Conservation (phyloP, 768 basidiomycete genomes). For the Tricholoma furcatifolium region DNA sequence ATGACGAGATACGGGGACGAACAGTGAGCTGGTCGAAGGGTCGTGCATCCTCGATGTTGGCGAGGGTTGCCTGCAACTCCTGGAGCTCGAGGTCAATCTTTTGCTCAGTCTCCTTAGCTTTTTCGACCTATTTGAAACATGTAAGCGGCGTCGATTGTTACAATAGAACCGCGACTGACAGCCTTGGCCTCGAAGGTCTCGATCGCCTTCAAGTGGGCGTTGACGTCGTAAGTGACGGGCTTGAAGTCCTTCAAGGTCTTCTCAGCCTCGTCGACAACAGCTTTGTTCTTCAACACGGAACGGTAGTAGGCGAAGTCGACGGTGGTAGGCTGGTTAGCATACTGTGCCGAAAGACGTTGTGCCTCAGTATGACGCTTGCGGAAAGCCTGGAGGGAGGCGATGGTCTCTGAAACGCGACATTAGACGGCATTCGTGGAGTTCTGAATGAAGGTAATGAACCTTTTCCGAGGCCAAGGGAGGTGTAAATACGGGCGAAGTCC, state of each 20-base stretch:
- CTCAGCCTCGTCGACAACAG: slow-evolving; percentile 90
- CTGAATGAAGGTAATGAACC: slow-evolving; percentile 49
- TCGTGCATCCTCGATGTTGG: slow-evolving; percentile 96
- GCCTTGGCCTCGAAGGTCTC: slow-evolving; percentile 97
- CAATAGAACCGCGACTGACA: slow-evolving; percentile 40
- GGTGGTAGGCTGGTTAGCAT: slow-evolving; percentile 70
- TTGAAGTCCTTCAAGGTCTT: slow-evolving; percentile 87
- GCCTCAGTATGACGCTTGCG: slow-evolving; percentile 94
- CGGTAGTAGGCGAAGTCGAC: slow-evolving; percentile 94
- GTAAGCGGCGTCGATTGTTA: not conserved
- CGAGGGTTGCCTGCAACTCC: slow-evolving; percentile 88
- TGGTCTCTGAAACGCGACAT: slow-evolving; percentile 62
- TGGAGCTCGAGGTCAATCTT: slow-evolving; percentile 91
- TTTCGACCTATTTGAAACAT: slow-evolving; percentile 59
- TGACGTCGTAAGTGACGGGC: slow-evolving; percentile 91
- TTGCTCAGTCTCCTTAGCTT: slow-evolving; percentile 84
- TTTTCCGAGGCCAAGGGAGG: slow-evolving; percentile 82
- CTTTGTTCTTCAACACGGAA: slow-evolving; percentile 87
- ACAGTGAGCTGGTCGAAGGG: slow-evolving; percentile 97
- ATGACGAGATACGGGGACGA: slow-evolving; percentile 1
- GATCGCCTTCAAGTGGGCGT: slow-evolving; percentile 88
- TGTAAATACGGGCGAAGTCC: slow-evolving; percentile 85
- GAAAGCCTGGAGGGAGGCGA: slow-evolving; percentile 89
- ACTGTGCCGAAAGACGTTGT: slow-evolving; percentile 64
- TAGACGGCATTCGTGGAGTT: not conserved